These are phyloP conservation scores for Lepraria neglecta DNA, from an alignment of 495 filamentous ascomycete species.

Conservation along the genomic window DNA sequence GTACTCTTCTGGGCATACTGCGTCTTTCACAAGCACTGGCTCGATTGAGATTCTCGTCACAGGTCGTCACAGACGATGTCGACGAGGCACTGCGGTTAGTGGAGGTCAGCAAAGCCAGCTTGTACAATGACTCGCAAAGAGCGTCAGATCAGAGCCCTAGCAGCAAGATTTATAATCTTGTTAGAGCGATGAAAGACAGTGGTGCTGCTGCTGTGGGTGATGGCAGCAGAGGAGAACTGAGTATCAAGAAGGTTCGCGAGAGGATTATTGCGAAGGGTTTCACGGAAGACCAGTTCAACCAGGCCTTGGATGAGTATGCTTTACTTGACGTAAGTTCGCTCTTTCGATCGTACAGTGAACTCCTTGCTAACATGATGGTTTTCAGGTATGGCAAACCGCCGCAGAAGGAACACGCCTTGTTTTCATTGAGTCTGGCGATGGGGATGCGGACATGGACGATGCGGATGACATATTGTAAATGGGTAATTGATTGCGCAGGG, in stretches of 20 bases:
- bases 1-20: constrained; percentile 85
- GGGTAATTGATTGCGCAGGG: not conserved
- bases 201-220: constrained; percentile 71
- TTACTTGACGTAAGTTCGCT: constrained; percentile 68
- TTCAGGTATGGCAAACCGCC: constrained; percentile 89
- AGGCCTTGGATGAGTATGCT: constrained; percentile 84
- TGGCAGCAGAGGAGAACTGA: constrained; percentile 68
- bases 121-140: constrained; percentile 59
- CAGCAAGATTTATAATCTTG: constrained; percentile 88
- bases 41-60: constrained; percentile 75
- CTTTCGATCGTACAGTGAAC: constrained; percentile 17
- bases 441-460: constrained; percentile 40
- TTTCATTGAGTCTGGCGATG: constrained; percentile 60
- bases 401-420: constrained; percentile 79
- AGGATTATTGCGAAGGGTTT: constrained; percentile 93
- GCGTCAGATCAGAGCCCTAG: constrained; percentile 69
- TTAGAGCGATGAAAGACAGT: constrained; percentile 74
- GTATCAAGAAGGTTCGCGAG: constrained; percentile 78
- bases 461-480: constrained; percentile 13
- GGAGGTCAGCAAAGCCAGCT: constrained; percentile 82
- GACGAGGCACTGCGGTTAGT: constrained; percentile 89
- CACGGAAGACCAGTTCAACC: constrained; percentile 83
- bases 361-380: constrained; percentile 29
- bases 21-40: constrained; percentile 95
- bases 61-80: constrained; percentile 84